Percentiles rank a stretch among this genome's conserved stretches.
Evolutionary conservation across 2,329 filamentous ascomycete species (phyloP).

Genomic region (Penicillium verrucosum): DNA sequence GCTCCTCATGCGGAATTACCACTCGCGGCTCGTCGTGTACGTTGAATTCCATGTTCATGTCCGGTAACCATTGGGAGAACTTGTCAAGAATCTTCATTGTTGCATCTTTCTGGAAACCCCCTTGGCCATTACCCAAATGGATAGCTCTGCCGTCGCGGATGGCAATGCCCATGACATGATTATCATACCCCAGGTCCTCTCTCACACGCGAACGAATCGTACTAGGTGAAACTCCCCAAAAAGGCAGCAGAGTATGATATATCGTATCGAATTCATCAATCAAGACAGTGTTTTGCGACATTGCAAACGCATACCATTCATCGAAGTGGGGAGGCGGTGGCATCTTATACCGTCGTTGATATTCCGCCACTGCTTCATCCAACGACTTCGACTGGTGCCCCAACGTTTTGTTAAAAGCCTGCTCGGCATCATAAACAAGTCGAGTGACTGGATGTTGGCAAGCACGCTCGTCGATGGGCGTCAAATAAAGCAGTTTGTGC

Average conservation of each 20-base stretch:
- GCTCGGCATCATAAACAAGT: not conserved
- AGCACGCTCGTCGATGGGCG: not conserved
- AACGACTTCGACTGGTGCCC: slow-evolving; percentile 11
- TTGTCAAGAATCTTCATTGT: slow-evolving; percentile 69
- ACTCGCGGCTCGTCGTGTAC: slow-evolving; percentile 82
- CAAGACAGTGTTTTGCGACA: slow-evolving; percentile 2
- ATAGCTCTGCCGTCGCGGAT: slow-evolving; percentile 8
- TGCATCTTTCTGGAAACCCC: slow-evolving; percentile 39
- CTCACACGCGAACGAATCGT: slow-evolving; percentile 8
- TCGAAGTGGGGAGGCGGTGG: slow-evolving; percentile 14
- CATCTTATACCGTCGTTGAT: slow-evolving; percentile 13
- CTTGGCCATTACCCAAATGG: slow-evolving; percentile 49
- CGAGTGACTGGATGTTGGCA: not conserved
- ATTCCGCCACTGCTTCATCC: slow-evolving; percentile 11
- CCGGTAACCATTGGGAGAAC: slow-evolving; percentile 70
- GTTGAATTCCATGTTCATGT: slow-evolving; percentile 91
- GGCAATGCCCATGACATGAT: slow-evolving; percentile 8
- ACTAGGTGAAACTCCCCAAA: slow-evolving; percentile 12
- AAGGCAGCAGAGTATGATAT: slow-evolving; percentile 11
- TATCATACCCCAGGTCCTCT: slow-evolving; percentile 6
- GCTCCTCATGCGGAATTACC: slow-evolving; percentile 70
- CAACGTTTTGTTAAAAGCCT: slow-evolving; percentile 1
- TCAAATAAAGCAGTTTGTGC: not conserved
- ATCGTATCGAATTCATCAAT: slow-evolving; percentile 17
- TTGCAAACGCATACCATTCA: slow-evolving; percentile 15